Evolutionary conservation across 2,329 filamentous ascomycete genomes (phyloP).

Genomic region (Alternaria rosae): DNA sequence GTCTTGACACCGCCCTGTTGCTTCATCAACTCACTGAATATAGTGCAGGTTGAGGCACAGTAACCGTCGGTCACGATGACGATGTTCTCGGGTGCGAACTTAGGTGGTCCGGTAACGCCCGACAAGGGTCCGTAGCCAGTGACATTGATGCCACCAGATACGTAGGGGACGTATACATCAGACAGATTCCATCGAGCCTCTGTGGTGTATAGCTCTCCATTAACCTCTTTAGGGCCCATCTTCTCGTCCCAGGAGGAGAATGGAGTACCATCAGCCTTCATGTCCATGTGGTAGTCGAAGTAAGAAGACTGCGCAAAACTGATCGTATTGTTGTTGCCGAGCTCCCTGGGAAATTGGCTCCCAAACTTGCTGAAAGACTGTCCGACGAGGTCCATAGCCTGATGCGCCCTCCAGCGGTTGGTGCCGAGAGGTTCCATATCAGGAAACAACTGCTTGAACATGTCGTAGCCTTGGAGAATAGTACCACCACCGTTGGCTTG

Average conservation of each 20-base stretch:
- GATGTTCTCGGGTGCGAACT: conserved; percentile 62
- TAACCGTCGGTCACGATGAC: conserved; percentile 66
- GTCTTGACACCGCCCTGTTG: conserved; percentile 62
- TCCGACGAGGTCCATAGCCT: conserved; percentile 56
- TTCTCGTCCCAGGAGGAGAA: conserved; percentile 57
- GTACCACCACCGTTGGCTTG: conserved; percentile 67
- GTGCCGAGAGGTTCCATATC: conserved; percentile 59
- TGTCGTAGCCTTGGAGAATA: conserved; percentile 66
- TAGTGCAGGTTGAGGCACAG: conserved; percentile 66
- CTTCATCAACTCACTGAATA: conserved; percentile 64
- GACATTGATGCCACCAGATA: conserved; percentile 48
- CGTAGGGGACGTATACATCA: conserved; percentile 37
- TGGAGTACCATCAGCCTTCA: conserved; percentile 59
- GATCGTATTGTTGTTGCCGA: conserved; percentile 49
- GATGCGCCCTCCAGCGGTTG: conserved; percentile 59
- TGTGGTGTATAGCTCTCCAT: conserved; percentile 52
- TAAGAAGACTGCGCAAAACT: conserved; percentile 50
- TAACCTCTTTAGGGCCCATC: conserved; percentile 39
- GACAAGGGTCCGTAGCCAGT: conserved; percentile 45
- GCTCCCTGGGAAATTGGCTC: conserved; percentile 41
- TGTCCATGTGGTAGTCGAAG: conserved; percentile 58
- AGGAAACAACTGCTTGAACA: conserved; percentile 67
- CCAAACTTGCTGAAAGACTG: conserved; percentile 48
- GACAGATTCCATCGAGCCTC: conserved; percentile 47
- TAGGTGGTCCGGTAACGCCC: conserved; percentile 55